These are phyloP conservation scores for Candida tibetensis DNA, from an alignment of 805 yeast species.

Conservation along the genomic window DNA sequence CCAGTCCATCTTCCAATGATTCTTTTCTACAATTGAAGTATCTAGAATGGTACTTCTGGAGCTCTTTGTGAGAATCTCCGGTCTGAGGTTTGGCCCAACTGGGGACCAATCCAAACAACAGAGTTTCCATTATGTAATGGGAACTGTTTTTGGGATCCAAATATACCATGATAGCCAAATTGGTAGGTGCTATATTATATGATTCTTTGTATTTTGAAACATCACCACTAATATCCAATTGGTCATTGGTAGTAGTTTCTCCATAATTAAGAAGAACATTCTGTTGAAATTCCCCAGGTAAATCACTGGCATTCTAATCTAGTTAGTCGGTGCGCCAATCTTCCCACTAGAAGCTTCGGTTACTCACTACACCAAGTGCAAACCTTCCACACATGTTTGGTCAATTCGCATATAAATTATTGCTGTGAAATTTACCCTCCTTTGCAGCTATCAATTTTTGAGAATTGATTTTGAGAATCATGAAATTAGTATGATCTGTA, in stretches of 20 bases:
- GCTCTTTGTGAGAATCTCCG: constrained; percentile 28
- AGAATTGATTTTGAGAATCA: too few relatives aligned
- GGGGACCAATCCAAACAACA: constrained; percentile 84
- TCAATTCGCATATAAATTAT: too few relatives aligned
- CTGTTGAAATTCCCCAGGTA: constrained; percentile 27
- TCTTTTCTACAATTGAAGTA: constrained; percentile 78
- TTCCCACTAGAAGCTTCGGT: neutral
- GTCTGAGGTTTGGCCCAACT: constrained; percentile 53
- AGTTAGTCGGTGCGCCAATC: constrained; percentile 6
- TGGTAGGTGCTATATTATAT: constrained; percentile 65
- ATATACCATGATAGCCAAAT: constrained; percentile 42
- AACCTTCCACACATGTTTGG: constrained; percentile 66
- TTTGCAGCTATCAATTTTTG: too few relatives aligned
- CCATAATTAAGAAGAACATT: too few relatives aligned
- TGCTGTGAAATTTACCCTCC: too few relatives aligned
- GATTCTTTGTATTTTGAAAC: constrained; percentile 28
- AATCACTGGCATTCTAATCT: constrained; percentile 20
- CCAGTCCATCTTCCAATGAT: constrained; percentile 44
- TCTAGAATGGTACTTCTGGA: constrained; percentile 37
- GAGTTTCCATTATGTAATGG: constrained; percentile 39
- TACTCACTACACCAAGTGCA: constrained; percentile 46
- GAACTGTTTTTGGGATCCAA: constrained; percentile 7
- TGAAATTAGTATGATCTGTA: too few relatives aligned
- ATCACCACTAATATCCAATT: constrained; percentile 5
- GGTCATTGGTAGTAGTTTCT: constrained; percentile 3